Evolutionary conservation across 352 stramenopile genomes (phyloP).

Genomic region (Phytophthora pluvialis): DNA sequence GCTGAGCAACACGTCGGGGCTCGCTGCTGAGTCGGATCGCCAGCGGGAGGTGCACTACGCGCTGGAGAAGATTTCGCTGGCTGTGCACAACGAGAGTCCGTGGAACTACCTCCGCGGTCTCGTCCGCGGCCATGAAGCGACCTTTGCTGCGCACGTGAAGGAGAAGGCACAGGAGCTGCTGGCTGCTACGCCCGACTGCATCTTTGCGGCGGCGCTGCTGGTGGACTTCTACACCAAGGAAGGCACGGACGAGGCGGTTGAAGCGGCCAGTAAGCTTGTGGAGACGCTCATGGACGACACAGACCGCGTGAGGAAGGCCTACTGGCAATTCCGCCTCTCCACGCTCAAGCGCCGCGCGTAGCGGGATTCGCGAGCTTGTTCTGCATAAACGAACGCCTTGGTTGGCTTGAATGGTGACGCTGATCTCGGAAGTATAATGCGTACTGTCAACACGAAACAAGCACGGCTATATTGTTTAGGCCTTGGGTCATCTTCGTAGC

Average conservation of each 20-base stretch:
- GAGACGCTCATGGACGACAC: conserved; percentile 75
- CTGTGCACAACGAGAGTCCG: conserved; percentile 91
- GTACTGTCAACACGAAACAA: conserved; percentile 35
- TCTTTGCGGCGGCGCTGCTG: conserved; percentile 74
- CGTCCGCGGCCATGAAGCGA: conserved; percentile 53
- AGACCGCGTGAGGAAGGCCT: conserved; percentile 74
- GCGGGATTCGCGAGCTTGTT: neutral
- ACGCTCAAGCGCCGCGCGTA: conserved; percentile 46
- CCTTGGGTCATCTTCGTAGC: conserved; percentile 28
- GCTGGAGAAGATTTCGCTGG: conserved; percentile 65
- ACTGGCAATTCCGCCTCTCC: conserved; percentile 75
- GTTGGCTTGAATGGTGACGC: neutral
- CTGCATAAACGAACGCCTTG: neutral
- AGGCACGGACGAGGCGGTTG: conserved; percentile 46
- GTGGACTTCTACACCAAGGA: conserved; percentile 77
- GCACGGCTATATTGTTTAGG: conserved; percentile 37
- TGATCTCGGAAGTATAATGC: conserved; percentile 1
- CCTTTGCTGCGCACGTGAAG: conserved; percentile 51
- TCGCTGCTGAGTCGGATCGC: conserved; percentile 42
- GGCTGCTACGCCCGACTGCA: conserved; percentile 51
- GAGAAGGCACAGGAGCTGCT: conserved; percentile 51
- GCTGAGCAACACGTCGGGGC: conserved; percentile 56
- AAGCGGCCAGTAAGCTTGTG: conserved; percentile 57
- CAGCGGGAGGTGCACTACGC: conserved; percentile 80
- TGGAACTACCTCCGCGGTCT: conserved; percentile 92